Percentiles rank a stretch among this genome's conserved stretches.
These are phyloP conservation scores for Candida chilensis DNA, from an alignment of 805 yeast species.

Conservation along the genomic window DNA sequence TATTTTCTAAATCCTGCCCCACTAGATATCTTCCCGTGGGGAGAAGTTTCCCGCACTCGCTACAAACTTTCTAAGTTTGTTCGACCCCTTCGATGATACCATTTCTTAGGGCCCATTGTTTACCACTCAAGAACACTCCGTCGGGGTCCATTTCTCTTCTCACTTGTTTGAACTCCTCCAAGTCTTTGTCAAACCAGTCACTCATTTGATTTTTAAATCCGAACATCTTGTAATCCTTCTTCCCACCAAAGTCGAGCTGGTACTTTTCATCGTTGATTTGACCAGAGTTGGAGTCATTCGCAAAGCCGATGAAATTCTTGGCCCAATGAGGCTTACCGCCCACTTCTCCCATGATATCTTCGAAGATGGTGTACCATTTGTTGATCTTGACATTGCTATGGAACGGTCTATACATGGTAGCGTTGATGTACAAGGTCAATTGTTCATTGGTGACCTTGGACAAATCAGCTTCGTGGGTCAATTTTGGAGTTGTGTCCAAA, in stretches of 20 bases:
- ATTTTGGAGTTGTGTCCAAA: constrained; percentile 70
- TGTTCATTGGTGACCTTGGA: constrained; percentile 59
- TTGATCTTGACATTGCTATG: constrained; percentile 61
- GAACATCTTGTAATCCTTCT: constrained; percentile 61
- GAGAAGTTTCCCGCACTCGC: too few relatives aligned
- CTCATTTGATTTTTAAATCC: constrained; percentile 65
- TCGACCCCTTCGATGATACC: constrained; percentile 41
- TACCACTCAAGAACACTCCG: constrained; percentile 71
- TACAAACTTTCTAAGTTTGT: too few relatives aligned
- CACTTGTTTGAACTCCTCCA: constrained; percentile 49
- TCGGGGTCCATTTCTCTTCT: constrained; percentile 71
- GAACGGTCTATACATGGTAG: constrained; percentile 96
- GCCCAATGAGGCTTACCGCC: constrained; percentile 99
- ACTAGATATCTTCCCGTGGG: too few relatives aligned
- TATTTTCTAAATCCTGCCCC: too few relatives aligned
- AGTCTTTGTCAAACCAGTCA: constrained; percentile 75
- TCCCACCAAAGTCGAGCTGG: constrained; percentile 28
- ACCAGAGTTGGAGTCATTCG: constrained; percentile 21
- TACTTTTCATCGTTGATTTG: constrained; percentile 23
- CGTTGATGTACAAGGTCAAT: constrained; percentile 80
- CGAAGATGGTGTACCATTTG: constrained; percentile 81
- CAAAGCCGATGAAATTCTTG: constrained; percentile 72
- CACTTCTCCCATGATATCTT: constrained; percentile 62
- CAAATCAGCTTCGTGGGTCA: constrained; percentile 41
- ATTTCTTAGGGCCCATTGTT: constrained; percentile 74